These are phyloP conservation scores for Boletus eberwhitei DNA, from an alignment of 768 basidiomycete genomes.

Conservation along the genomic window DNA sequence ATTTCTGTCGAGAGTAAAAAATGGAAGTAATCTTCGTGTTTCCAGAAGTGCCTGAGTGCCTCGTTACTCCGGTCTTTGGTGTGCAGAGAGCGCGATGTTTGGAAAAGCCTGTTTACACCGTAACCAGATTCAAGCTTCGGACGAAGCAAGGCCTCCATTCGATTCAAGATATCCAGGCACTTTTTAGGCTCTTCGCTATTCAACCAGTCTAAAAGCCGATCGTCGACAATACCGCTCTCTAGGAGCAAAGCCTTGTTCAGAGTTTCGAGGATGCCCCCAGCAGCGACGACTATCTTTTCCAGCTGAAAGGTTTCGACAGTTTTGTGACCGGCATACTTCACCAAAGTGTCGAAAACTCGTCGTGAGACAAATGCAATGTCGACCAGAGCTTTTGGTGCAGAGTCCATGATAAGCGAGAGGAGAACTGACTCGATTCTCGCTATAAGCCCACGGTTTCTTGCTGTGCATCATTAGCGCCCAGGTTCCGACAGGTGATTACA, in stretches of 20 bases:
- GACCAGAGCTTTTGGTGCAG: neutral
- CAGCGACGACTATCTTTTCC: slow-evolving; percentile 3
- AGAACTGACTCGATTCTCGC: too few relatives aligned
- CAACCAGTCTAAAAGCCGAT: slow-evolving; percentile 11
- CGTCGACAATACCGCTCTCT: neutral
- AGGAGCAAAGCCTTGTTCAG: neutral
- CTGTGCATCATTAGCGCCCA: too few relatives aligned
- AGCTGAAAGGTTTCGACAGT: slow-evolving; percentile 1
- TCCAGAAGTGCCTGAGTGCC: slow-evolving; percentile 5
- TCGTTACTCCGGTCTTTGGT: slow-evolving; percentile 1
- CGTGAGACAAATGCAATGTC: slow-evolving; percentile 3
- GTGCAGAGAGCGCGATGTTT: neutral
- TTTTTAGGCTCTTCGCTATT: neutral
- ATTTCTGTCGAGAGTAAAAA: slow-evolving; percentile 11
- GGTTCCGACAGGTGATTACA: too few relatives aligned
- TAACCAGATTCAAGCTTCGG: neutral
- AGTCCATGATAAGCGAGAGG: neutral
- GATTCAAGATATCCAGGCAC: slow-evolving; percentile 4
- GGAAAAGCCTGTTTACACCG: neutral
- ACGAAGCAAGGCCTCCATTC: slow-evolving; percentile 6
- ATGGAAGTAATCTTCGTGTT: slow-evolving; percentile 4
- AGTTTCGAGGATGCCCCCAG: slow-evolving; percentile 2
- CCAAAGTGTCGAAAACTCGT: neutral
- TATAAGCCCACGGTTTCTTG: too few relatives aligned
- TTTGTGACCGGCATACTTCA: neutral